Evolutionary conservation across 495 filamentous ascomycete species (phyloP), one percentile per base, ranked within the genome.

Genomic region (Cudoniella acicularis): DNA sequence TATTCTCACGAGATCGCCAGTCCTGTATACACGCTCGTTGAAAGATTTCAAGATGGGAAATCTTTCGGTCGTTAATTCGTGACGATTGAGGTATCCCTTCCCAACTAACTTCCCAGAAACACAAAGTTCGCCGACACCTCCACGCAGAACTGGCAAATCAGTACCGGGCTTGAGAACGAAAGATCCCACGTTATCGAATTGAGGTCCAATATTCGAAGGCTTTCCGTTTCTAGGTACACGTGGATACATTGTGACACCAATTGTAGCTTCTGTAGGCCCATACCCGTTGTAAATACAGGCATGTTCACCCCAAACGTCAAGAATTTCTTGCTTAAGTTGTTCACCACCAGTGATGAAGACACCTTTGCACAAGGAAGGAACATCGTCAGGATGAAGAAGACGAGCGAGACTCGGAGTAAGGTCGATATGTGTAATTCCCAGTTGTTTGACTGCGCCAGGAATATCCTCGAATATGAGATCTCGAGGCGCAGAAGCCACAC

Each of bases 261-360:
- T 96, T 0, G 92, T 96, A 0, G 87, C 85, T 68, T 97, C 92
- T 0, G 92, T 96, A 1, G 92, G 92, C 3, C 92, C 92, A 54
- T 84, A 87, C 22, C 84, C 86, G 62, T 91, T 91, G 70, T 88
- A 87, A n/a, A 91, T 86, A 20, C 83, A 82, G 10, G 65, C 72
- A 41, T 75, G 69, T 2, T 77, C 73, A 2, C 88, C 88, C 88
- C 88, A 91, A 2, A 69, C 76, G 54, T 88, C 82, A 9, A 91
- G 70, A 48, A 90, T 89, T 55, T 90, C 87, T 63, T 89, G 84
- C 55, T 82, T 87, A 10, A 91, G 70, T 20, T 81, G 76, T 66
- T 91, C 88, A 2, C 88, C 88, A 16, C 88, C 88, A 0, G 87
- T 89, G 62, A 90, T 90, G 67, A 91, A 90, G 0, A 90, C 84